Evolutionary conservation across 352 stramenopile genomes (phyloP), one percentile per base, ranked within the genome.

Genomic region (Pythium aristosporum): DNA sequence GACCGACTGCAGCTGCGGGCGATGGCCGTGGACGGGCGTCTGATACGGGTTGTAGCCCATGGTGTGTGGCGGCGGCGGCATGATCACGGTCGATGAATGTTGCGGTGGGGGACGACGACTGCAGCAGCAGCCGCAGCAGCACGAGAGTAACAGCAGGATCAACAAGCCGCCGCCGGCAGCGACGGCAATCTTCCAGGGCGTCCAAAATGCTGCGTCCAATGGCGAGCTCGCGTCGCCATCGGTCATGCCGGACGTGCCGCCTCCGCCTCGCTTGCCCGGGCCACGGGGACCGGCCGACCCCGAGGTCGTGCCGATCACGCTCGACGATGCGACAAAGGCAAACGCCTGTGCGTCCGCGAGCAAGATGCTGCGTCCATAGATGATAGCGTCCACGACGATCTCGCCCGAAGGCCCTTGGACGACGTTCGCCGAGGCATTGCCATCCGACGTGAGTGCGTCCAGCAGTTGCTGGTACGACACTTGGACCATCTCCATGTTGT

Each of bases 401-500:
- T 89, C 80, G 9, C 83, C 83, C n/a, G 75, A 50, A 1, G 72
- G 49, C 16, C 76, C 73, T 13, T 83, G 25, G 53, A 48, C 63
- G 50, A 23, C 25, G 25, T 30, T 30, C 25, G 25, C 20, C 15
- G 30, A 46, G 41, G 58, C 69, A 13, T 73, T 74, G 23, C 47
- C 47, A 46, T 54, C 58, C 18, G n/a, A 55, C 11, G 60, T 53
- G 23, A 77, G 71, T 41, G 81, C 77, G 48, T 74, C 65, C 8
- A 88, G 44, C 21, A 94, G 70, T 28, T 89, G 72, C 48, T 71
- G 57, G 58, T 94, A 92, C 32, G 78, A 80, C 11, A 92, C 83
- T 28, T 84, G 72, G 20, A 94, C 85, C 81, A 94, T 89, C 61
- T 94, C 85, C 21, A 94, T 80, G 61, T 94, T 94, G 74, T 94